A percentile compares a stretch with the other conserved stretches of the same genome.
Evolutionary conservation across 2,329 filamentous ascomycete genomes (phyloP).

Genomic region (Escovopsis sp.): DNA sequence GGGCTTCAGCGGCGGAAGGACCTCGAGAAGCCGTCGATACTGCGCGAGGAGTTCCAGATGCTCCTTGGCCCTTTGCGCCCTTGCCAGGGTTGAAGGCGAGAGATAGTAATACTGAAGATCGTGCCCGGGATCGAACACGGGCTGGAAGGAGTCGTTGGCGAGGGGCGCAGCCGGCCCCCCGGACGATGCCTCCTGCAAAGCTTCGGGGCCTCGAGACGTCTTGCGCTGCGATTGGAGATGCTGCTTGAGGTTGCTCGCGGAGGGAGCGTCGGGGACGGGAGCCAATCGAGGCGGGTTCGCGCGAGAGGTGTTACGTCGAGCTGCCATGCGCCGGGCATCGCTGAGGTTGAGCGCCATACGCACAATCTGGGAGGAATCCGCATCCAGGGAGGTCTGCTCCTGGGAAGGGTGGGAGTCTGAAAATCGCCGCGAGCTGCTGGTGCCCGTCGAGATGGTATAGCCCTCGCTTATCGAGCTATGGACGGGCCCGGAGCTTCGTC

Average conservation of each 20-base stretch:
- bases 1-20: slow-evolving; percentile 57
- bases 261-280: slow-evolving; percentile 36
- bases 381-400: slow-evolving; percentile 27
- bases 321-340: slow-evolving; percentile 58
- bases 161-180: slow-evolving; percentile 26
- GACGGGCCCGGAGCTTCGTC: slow-evolving; percentile 1
- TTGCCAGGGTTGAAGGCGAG: slow-evolving; percentile 64
- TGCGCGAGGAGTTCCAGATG: slow-evolving; percentile 77
- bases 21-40: slow-evolving; percentile 66
- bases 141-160: slow-evolving; percentile 19
- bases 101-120: slow-evolving; percentile 45
- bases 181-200: slow-evolving; percentile 28
- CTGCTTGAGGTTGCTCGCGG: slow-evolving; percentile 46
- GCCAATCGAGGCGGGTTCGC: slow-evolving; percentile 35
- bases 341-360: slow-evolving; percentile 82
- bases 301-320: slow-evolving; percentile 40
- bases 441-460: background rate
- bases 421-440: background rate
- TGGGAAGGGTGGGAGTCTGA: slow-evolving; percentile 7
- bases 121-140: slow-evolving; percentile 27
- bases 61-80: slow-evolving; percentile 71
- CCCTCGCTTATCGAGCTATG: slow-evolving; percentile 1
- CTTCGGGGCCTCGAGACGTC: slow-evolving; percentile 43
- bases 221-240: slow-evolving; percentile 60
- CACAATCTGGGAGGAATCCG: slow-evolving; percentile 80